Evolutionary conservation across 495 filamentous ascomycete genomes (phyloP), one percentile per base, ranked within the genome.

Genomic region (Hypoxylon intermedium): DNA sequence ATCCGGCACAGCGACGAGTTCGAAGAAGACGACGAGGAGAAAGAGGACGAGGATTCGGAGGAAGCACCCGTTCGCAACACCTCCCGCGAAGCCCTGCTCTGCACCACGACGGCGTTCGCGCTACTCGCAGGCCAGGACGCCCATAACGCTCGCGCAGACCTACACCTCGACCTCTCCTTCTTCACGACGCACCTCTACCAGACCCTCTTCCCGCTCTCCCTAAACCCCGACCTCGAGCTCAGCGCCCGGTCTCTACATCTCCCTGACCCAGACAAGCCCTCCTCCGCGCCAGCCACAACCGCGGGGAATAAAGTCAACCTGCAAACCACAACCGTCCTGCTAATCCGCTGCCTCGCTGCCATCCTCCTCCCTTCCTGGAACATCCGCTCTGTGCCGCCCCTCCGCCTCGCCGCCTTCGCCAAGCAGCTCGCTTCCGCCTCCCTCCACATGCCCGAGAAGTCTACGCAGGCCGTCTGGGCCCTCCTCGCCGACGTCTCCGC

Each of bases 151-250:
- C 77, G 79, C 48, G 63, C 75, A 2, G 74, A 76, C 47, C 84
- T 97, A 2, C 87, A 91, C 60, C 86, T 98, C 24, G 95, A 98
- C 72, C 84, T 98, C 16, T 89, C 86, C 66, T 97, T 93, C 83
- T 98, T 98, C 82, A 90, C 89, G 69, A 89, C 88, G 26, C 90
- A 97, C 71, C 90, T 98, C 37, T 98, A 96, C 80, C 85, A 86
- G 48, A 87, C 85, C 12, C 84, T 98, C 2, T 80, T 93, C 61
- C 79, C 86, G 9, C 82, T 94, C 15, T 84, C 87, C 9, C 81
- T 92, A 23, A 88, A 93, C 70, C 79, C 94, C 0, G 92, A 97
- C 68, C 85, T 98, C 60, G 95, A 98, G 72, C 82, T 87, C 65
- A 88, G 88, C 71, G 80, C 85, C 33, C 93, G 91, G 67, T 89